Evolutionary conservation across 2,329 filamentous ascomycete genomes (phyloP), one percentile per base, ranked within the genome.

Genomic region (Ascochyta fabae): DNA sequence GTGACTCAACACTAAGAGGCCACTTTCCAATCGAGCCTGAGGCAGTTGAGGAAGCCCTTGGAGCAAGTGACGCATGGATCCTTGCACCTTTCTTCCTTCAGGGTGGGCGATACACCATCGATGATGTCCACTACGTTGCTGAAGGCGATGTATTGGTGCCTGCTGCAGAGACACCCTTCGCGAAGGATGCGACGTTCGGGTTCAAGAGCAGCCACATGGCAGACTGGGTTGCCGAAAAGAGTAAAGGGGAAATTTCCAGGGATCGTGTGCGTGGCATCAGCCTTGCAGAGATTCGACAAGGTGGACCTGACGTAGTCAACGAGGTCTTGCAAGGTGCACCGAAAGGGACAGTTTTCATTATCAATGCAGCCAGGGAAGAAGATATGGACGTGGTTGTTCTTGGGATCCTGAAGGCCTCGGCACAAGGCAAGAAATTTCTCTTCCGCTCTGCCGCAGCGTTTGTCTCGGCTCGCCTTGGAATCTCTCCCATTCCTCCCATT

Each of bases 1-100:
- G 83, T 2, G 84, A 87, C 56, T 85, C 82, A 3, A 86, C 84
- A 0, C 66, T 86, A 0, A 74, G 84, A 1, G 84, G 84, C 0
- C 84, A 86, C 44, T 85, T 86, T 29, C 84, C 83, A 0, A 70
- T 83, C 0, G 84, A 86, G 64, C 76, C 80, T 0, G 81, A 86
- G 46, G 81, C 80, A 0, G 81, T 79, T 0, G 79, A 84, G 53
- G 70, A 75, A 1, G 79, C 81, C 1, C 74, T 85, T 0, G 83
- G 83, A 0, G 66, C 74, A 1, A 77, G 78, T 0, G 81, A 85
- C 58, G 82, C 79, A 0, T 84, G 83, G 78, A 74, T 86, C 1
- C 71, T 87, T 0, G 83, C 83, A 0, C 84, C 84, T 0, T 86
- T 86, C 68, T 87, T 87, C 65, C 73, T 81, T 3, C 83, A 87